Evolutionary conservation across 345 rosid species (phyloP).

Genomic region (Angophora floribunda): DNA sequence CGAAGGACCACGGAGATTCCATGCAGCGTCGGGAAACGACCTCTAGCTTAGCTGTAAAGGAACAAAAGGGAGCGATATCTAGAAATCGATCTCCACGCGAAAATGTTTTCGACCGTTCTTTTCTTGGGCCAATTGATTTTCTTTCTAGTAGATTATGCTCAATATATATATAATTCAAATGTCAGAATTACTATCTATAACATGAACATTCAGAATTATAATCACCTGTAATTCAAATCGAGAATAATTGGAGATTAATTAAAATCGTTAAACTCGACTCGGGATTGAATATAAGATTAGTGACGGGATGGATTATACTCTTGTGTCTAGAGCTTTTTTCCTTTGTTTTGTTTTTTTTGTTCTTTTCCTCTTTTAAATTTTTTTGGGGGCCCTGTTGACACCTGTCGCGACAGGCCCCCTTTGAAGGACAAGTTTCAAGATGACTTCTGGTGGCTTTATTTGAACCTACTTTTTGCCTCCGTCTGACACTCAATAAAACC

Average conservation of each 20-base stretch:
- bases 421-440: not conserved
- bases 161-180: not conserved
- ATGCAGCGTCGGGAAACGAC: not conserved
- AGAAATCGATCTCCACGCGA: not conserved
- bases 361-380: not conserved
- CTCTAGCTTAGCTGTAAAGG: not conserved
- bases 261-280: not conserved
- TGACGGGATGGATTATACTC: not conserved
- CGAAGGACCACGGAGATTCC: not conserved
- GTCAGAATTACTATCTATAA: not conserved
- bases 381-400: not conserved
- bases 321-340: not conserved
- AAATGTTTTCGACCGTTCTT: not conserved
- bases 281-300: not conserved
- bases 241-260: not conserved
- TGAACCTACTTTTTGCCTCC: not conserved
- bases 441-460: not conserved
- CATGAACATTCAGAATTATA: not conserved
- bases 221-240: accelerated
- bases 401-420: not conserved
- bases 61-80: not conserved
- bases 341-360: not conserved
- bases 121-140: not conserved
- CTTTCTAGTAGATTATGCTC: not conserved
- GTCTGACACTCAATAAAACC: not conserved